Conservation (phyloP, 169 alveolate species). For the Cryptosporidium sp. region DNA sequence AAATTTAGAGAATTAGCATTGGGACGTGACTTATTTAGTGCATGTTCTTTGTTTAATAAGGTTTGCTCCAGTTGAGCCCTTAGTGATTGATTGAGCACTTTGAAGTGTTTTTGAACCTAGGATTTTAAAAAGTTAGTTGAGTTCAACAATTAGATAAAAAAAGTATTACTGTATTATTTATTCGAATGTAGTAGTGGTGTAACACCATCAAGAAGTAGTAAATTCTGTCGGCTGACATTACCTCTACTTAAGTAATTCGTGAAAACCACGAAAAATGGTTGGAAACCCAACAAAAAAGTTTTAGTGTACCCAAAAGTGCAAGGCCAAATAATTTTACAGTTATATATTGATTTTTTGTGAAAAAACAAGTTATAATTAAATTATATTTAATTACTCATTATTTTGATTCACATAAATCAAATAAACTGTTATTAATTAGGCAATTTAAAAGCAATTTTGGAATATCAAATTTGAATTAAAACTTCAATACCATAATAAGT, state of each 20-base stretch:
- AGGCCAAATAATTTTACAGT: neutral
- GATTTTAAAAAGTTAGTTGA: neutral
- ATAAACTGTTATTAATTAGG: neutral
- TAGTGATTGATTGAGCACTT: conserved; percentile 75
- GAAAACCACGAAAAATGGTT: conserved; percentile 49
- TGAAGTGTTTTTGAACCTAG: conserved; percentile 63
- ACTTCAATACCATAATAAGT: neutral
- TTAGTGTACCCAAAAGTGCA: neutral
- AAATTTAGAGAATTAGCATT: conserved; percentile 21
- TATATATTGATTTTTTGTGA: neutral
- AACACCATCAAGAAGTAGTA: conserved; percentile 46
- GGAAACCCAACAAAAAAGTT: neutral
- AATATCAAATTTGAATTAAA: neutral
- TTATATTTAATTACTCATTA: neutral
- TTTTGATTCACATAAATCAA: neutral
- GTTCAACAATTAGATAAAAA: neutral
- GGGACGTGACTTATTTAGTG: conserved; percentile 49
- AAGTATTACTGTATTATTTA: neutral
- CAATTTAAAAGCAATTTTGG: neutral
- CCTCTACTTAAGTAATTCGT: conserved; percentile 25
- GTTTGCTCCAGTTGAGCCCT: conserved; percentile 75
- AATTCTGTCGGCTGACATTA: conserved; percentile 64
- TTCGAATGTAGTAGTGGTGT: conserved; percentile 49
- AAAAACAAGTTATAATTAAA: neutral
- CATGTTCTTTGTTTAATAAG: conserved; percentile 41